Base-by-base conservation (phyloP, 495 filamentous ascomycete species). In the Penicillium simplicissimum region DNA sequence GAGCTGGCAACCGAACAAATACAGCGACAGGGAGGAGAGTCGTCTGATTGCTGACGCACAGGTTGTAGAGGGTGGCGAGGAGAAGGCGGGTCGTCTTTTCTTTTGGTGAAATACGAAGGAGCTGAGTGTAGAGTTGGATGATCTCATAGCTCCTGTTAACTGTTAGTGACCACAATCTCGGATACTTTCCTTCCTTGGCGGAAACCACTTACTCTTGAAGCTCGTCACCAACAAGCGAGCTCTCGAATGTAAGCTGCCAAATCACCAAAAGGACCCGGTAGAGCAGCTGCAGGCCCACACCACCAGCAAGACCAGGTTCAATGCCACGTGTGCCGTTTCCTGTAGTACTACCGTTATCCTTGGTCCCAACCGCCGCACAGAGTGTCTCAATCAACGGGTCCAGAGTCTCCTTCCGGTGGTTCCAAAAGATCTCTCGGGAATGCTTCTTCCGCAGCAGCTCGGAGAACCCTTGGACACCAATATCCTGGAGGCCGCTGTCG, bases 241-340 rank as follows among this genome's bases (percentile, higher is more conserved):
- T 90, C 69, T 98, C 96, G 63, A 99, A 99, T 59, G 91, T 95
- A 53, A 98, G 80, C 78, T 98, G 92, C 96, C 96, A 99, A 23
- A 98, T 73, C 14, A 93, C 91, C 38, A 99, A 78, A 35, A 99
- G 82, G 21, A 97, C 90, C 65, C 97, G 92, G 71, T 99, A 99
- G 28, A 99, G 82, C 42, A 98, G 85, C 69, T 99, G 96, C 14
- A 99, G 78, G 15, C 93, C 91, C 53, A 99, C 90, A 15, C 91
- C 91, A 52, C 93, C 91, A 47, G 88, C 83, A 42, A 96, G 70
- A 17, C 85, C 83, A 25, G 82, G 82, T 69, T 92, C 91, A 49
- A 81, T 75, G 52, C 81, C 82, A 10, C 84, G 79, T 48, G 82
- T 82, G 58, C 87, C 89, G 70, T 84, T 89, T 60, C 78, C 88